phyloP scores from a whole-genome alignment of 768 basidiomycete species.

The Chalciporus sphaerocephalus region DNA sequence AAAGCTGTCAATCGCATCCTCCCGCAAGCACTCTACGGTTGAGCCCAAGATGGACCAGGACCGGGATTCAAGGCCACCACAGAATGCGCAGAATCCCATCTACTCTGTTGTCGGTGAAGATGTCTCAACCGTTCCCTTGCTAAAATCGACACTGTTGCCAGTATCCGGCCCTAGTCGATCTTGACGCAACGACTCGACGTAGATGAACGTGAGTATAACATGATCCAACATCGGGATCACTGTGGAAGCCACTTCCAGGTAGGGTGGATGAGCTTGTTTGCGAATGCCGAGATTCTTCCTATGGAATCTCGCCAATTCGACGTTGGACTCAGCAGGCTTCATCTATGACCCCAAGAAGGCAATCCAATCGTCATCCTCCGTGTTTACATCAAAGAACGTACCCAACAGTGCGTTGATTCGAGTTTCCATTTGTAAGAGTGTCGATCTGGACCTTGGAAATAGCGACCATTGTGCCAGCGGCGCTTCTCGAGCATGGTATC shows the following conservation, averaged over 20 bases:
- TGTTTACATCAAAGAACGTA: not conserved
- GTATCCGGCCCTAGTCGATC: not conserved
- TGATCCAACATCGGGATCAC: conserved; percentile 22
- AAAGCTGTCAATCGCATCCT: too few relatives aligned
- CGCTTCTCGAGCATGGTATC: conserved; percentile 20
- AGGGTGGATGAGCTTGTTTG: conserved; percentile 18
- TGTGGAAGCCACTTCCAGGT: conserved; percentile 18
- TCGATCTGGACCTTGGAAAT: conserved; percentile 33
- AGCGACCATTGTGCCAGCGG: conserved; percentile 29
- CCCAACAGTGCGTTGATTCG: conserved; percentile 22
- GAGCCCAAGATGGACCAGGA: too few relatives aligned
- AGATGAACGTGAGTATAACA: conserved; percentile 26
- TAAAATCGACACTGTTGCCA: not conserved
- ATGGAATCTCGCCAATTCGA: conserved; percentile 23
- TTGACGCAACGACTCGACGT: conserved; percentile 17
- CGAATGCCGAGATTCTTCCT: conserved; percentile 20
- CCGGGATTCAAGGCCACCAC: too few relatives aligned
- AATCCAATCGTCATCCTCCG: not conserved
- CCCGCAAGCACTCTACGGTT: too few relatives aligned
- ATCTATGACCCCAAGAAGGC: not conserved
- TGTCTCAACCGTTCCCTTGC: too few relatives aligned
- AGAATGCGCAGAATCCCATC: too few relatives aligned
- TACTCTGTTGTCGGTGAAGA: too few relatives aligned
- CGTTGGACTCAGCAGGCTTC: conserved; percentile 9
- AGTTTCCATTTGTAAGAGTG: conserved; percentile 34